Evolutionary conservation across 2,329 filamentous ascomycete species (phyloP).

Genomic region (Periconia sp.): DNA sequence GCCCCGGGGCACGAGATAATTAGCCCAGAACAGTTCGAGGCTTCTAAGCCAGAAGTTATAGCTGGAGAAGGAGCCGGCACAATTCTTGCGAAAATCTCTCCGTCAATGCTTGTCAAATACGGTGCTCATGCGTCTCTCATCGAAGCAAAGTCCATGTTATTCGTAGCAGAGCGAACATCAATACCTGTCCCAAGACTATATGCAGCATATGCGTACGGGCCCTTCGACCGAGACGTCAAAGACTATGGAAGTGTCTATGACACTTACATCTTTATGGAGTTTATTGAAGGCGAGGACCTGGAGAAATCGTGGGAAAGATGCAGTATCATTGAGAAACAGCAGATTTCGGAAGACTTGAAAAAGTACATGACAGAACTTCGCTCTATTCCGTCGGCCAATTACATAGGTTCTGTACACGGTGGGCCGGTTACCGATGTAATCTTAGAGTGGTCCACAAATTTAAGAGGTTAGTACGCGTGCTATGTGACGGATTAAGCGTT

Average conservation of each 20-base stretch:
- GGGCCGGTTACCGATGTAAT: conserved; percentile 28
- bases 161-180: conserved; percentile 21
- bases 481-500: conserved; percentile 3
- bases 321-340: conserved; percentile 20
- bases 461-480: conserved; percentile 14
- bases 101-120: conserved; percentile 20
- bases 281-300: conserved; percentile 21
- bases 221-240: conserved; percentile 15
- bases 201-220: conserved; percentile 24
- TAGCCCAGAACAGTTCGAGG: conserved; percentile 19
- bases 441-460: conserved; percentile 25
- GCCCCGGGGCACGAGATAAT: conserved; percentile 21
- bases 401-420: conserved; percentile 22
- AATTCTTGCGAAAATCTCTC: conserved; percentile 16
- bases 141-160: conserved; percentile 24
- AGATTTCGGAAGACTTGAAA: conserved; percentile 20
- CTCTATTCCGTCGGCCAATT: conserved; percentile 16
- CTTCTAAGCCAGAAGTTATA: conserved; percentile 13
- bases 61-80: conserved; percentile 7
- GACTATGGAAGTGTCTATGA: conserved; percentile 19
- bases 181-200: conserved; percentile 23
- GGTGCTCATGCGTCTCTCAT: conserved; percentile 24
- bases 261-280: conserved; percentile 26
- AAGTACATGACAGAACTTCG: conserved; percentile 22
- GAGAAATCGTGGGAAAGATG: conserved; percentile 18